Evolutionary conservation across 441 rosid genomes (phyloP).

Genomic region (Corymbia citriodora): DNA sequence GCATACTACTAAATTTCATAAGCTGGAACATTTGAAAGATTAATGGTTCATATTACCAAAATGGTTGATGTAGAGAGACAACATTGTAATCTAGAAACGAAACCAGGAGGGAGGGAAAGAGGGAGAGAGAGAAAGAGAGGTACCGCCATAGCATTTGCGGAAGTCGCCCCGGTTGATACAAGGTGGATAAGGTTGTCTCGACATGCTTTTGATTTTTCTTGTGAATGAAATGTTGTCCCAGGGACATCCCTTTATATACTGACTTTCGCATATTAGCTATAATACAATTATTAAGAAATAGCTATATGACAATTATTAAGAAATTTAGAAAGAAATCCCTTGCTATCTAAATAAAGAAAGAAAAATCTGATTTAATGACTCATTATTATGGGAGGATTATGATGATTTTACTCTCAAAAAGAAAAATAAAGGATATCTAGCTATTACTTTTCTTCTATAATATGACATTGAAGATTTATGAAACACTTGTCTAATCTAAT

Average conservation of each 20-base stretch:
- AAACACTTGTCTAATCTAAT: neutral
- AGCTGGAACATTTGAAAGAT: neutral
- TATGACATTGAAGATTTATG: neutral
- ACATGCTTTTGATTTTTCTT: neutral
- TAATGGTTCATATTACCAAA: neutral
- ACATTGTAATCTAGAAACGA: neutral
- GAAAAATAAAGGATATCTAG: neutral
- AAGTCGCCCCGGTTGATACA: neutral
- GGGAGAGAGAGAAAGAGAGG: too few relatives aligned
- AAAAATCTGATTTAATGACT: neutral
- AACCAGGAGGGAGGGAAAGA: too few relatives aligned
- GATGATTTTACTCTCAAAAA: neutral
- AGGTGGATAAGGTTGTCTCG: neutral
- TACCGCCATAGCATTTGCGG: neutral
- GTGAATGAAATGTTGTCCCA: neutral
- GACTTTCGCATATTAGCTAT: neutral
- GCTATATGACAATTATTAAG: too few relatives aligned
- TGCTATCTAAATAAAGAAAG: neutral
- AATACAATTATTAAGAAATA: too few relatives aligned
- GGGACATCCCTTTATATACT: neutral
- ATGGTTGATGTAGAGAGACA: neutral
- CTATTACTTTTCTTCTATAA: neutral
- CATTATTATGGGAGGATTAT: neutral
- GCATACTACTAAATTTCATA: neutral
- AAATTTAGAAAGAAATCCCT: too few relatives aligned